Percentiles rank a stretch among this genome's conserved stretches.
These are phyloP conservation scores for Meyerozyma guilliermondii DNA, from an alignment of 1,139 yeast genomes.

Conservation along the genomic window DNA sequence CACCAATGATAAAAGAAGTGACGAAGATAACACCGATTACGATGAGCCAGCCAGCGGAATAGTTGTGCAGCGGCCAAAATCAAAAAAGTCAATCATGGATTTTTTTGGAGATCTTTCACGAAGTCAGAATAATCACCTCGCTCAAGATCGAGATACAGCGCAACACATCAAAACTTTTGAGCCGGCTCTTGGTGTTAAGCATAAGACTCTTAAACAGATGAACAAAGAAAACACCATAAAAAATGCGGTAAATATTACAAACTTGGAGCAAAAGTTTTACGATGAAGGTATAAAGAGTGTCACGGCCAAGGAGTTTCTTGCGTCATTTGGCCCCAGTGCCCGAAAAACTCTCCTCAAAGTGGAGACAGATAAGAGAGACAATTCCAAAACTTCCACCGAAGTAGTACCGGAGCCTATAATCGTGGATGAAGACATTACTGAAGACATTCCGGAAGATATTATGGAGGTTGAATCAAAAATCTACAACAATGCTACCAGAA, in stretches of 20 bases:
- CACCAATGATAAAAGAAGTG: background rate
- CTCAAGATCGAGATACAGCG: background rate
- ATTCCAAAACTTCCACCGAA: background rate
- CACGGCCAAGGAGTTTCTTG: slow-evolving; percentile 29
- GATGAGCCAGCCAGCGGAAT: background rate
- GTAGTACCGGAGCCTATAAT: slow-evolving; percentile 1
- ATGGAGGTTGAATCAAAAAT: slow-evolving; percentile 15
- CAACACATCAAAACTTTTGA: background rate
- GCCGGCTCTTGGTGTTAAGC: background rate
- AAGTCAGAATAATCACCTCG: background rate
- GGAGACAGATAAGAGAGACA: background rate
- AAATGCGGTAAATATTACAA: slow-evolving; percentile 12
- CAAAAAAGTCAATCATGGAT: background rate
- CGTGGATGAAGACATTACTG: background rate
- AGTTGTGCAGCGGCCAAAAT: background rate
- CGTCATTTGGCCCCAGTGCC: slow-evolving; percentile 12
- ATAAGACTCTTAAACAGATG: background rate
- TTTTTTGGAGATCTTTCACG: background rate
- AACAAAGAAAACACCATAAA: background rate
- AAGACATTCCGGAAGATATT: slow-evolving; percentile 1
- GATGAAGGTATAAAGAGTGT: slow-evolving; percentile 17
- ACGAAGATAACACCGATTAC: background rate
- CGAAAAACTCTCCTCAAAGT: background rate
- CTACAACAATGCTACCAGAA: slow-evolving; percentile 14
- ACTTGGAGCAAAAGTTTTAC: slow-evolving; percentile 30